A percentile compares a stretch with the other conserved stretches of the same genome.
phyloP scores from a whole-genome alignment of 1,284 basidiomycete genomes.

The Tausonia pullulans region DNA sequence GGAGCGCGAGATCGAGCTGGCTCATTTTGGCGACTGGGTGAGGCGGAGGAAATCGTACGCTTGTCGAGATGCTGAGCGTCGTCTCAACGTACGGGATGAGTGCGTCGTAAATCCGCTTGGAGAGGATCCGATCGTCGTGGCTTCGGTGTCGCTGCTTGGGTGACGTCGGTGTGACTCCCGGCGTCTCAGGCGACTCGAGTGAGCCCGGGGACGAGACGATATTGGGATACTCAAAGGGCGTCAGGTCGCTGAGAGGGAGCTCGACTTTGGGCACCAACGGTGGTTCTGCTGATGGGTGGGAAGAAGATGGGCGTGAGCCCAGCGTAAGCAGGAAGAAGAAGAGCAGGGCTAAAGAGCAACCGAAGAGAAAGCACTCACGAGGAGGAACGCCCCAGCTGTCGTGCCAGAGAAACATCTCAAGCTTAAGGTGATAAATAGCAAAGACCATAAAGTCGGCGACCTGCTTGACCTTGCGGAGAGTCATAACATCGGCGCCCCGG shows the following conservation, averaged over 20 bases:
- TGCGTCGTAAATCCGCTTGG: constrained; percentile 47
- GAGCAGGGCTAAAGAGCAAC: background rate
- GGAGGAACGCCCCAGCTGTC: constrained; percentile 80
- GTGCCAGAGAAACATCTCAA: constrained; percentile 90
- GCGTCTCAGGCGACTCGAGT: background rate
- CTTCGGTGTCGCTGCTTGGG: background rate
- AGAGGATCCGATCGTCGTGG: constrained; percentile 12
- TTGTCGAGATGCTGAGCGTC: constrained; percentile 81
- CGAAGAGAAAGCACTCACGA: constrained; percentile 23
- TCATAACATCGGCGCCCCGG: constrained; percentile 73
- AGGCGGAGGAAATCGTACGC: constrained; percentile 78
- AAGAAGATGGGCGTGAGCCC: background rate
- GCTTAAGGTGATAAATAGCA: constrained; percentile 76
- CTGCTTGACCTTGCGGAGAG: constrained; percentile 74
- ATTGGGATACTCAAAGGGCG: background rate
- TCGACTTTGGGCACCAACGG: background rate
- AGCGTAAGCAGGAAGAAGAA: background rate
- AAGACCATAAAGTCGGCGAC: constrained; percentile 85
- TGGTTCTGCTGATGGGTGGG: constrained; percentile 16
- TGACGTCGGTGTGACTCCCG: background rate
- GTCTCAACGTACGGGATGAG: constrained; percentile 70
- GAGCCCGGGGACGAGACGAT: constrained; percentile 6
- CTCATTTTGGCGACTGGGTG: constrained; percentile 77
- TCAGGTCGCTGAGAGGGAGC: background rate
- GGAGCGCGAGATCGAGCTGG: constrained; percentile 63